phyloP scores from a whole-genome alignment of 805 yeast genomes.

The Candida fluviatilis region DNA sequence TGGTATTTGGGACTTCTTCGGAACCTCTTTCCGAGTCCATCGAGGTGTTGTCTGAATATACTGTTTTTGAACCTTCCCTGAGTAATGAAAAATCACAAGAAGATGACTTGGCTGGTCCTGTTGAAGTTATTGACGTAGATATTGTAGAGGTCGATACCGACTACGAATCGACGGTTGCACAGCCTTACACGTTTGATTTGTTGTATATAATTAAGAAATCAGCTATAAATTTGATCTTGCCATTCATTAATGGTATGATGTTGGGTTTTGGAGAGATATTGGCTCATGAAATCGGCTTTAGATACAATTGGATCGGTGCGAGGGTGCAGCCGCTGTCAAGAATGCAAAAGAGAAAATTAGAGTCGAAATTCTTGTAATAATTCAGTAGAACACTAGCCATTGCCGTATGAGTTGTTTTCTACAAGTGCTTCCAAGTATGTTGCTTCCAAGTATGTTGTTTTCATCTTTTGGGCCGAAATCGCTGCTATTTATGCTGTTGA shows the following conservation, averaged over 20 bases:
- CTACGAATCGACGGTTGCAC: background rate
- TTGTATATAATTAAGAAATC: slow-evolving; percentile 45
- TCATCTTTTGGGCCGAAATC: no score
- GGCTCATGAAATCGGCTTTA: slow-evolving; percentile 89
- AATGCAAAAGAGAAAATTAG: slow-evolving; percentile 18
- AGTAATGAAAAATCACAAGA: background rate
- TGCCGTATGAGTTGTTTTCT: no score
- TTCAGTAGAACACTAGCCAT: no score
- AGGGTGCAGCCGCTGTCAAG: slow-evolving; percentile 45
- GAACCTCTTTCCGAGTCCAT: background rate
- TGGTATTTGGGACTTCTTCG: background rate
- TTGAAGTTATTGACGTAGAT: background rate
- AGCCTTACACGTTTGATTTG: slow-evolving; percentile 16
- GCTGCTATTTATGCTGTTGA: no score
- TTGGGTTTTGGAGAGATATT: slow-evolving; percentile 92
- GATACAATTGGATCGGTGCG: slow-evolving; percentile 72
- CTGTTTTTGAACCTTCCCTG: background rate
- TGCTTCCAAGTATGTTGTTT: no score
- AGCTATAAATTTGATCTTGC: slow-evolving; percentile 73
- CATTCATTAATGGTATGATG: slow-evolving; percentile 92
- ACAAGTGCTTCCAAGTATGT: no score
- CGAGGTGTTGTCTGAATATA: slow-evolving; percentile 1
- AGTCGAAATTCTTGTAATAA: slow-evolving; percentile 15
- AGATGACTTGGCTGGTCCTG: background rate
- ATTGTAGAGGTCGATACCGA: background rate